Evolutionary conservation across 495 filamentous ascomycete genomes (phyloP), one percentile per base, ranked within the genome.

Genomic region (Penicillium subrubescens): DNA sequence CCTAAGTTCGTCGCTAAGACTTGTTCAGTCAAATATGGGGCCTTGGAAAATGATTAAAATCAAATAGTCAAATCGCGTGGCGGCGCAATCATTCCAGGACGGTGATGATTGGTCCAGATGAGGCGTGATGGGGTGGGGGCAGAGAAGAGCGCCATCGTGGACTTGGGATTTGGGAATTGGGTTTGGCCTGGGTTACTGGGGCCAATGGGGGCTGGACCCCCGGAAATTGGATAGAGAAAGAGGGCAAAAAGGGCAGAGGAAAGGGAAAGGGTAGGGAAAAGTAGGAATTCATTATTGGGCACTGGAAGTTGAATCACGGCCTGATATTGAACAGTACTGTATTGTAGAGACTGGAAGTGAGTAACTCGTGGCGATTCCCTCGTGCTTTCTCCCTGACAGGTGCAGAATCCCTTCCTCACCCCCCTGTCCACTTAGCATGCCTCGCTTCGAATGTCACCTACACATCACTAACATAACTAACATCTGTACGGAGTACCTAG

Each of bases 351-450:
- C n/a, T n/a, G n/a, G n/a, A n/a, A n/a, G n/a, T 21, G 8, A 37
- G n/a, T 8, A 44, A n/a, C 44, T 48, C 44, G 44, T 48, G 44
- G 44, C 21, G 6, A 23, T 48, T 19, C 12, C 43, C 43, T 46
- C 43, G 43, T 46, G 43, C 37, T 12, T 6, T 5, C 14, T 41
- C 37, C 37, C 37, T 17, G 37, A 12, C 37, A 41, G 37, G 14
- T 41, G 14, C 37, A 41, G 37, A 3, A 3, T 17, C 12, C n/a
- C n/a, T n/a, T n/a, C n/a, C n/a, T n/a, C n/a, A n/a, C n/a, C n/a
- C 12, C 43, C 43, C 43, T 5, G 17, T 60, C 62, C 62, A 56
- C 62, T 62, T 12, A 37, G n/a, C 27, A 5, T n/a, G 10, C 37
- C 37, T 46, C 56, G 56, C 25, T 43, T 59, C 27, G 25, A 43